These are phyloP conservation scores for Hyaloscypha bicolor DNA, from an alignment of 495 filamentous ascomycete species.

Conservation along the genomic window DNA sequence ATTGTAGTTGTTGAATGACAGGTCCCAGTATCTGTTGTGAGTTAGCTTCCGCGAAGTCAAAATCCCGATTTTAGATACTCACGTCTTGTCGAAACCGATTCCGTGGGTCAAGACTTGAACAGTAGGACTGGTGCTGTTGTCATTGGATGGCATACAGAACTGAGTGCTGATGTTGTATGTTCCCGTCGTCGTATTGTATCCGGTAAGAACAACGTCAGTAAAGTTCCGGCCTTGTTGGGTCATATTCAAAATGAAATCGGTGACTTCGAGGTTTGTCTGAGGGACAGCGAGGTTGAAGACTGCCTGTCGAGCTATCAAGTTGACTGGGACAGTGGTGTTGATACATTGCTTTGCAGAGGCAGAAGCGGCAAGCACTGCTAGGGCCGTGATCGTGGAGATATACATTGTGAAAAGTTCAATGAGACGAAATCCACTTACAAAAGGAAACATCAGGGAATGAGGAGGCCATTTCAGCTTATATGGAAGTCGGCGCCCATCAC, in stretches of 20 bases:
- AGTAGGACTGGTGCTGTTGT: constrained; percentile 35
- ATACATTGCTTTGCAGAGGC: constrained; percentile 35
- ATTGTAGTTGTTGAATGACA: constrained; percentile 53
- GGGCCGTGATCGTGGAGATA: constrained; percentile 6
- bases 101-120: constrained; percentile 66
- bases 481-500: neutral
- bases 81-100: constrained; percentile 59
- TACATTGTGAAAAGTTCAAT: constrained; percentile 14
- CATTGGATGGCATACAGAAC: constrained; percentile 44
- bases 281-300: constrained; percentile 34
- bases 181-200: constrained; percentile 43
- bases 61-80: constrained; percentile 2
- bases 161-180: constrained; percentile 49
- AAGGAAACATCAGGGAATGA: neutral
- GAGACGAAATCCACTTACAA: neutral
- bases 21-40: constrained; percentile 59
- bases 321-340: constrained; percentile 42
- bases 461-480: constrained; percentile 3
- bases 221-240: constrained; percentile 36
- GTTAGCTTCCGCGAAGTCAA: neutral
- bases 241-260: constrained; percentile 38
- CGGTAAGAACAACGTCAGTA: constrained; percentile 22
- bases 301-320: constrained; percentile 38
- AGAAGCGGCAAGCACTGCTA: constrained; percentile 15
- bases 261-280: constrained; percentile 38